Base-by-base conservation (phyloP, 2,329 filamentous ascomycete genomes). In the Rhinocladiella mackenziei region DNA sequence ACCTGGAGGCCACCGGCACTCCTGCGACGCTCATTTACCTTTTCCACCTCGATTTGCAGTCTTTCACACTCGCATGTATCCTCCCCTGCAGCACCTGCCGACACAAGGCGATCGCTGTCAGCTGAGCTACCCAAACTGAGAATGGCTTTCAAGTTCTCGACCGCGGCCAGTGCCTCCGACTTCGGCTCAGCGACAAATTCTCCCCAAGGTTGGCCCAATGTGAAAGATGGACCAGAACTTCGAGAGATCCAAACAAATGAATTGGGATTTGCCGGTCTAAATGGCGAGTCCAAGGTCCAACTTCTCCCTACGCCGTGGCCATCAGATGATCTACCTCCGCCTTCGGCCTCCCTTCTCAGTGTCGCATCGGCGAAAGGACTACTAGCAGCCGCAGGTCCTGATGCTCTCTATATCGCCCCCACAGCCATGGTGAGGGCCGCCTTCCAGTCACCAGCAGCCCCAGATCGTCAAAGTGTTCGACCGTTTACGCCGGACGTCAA, bases 311-410 rank as follows among this genome's bases (percentile, higher is more conserved):
- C 81, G 14, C 73, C 83, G 62, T 97, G 91, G 89, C 78, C 84
- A 29, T 58, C 65, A 49, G 72, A 81, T 55, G 71, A 77, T 26
- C 73, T 86, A 17, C 91, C 92, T 22, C 73, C 84, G 2, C 73
- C 86, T 3, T 88, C 84, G 32, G 81, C 88, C 9, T 94, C 87
- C 2, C 81, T 98, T 26, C 74, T 98, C 50, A 85, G 84, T 61
- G 77, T 97, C 55, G 89, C 91, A 42, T 83, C 87, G 22, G 78
- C 75, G 49, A 83, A 81, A 64, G 88, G 88, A 29, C 75, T 98
- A 15, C 73, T 96, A 42, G 91, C 91, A 20, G 92, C 89, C 36
- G 92, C 86, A 38, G 86, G 87, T 11, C 91, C 91, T 26, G 83
- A 94, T 58, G 76, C 76, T 37, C 75, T 98, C 32, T 73, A 86